Evolutionary conservation across 2,329 filamentous ascomycete genomes (phyloP).

Genomic region (Coniochaeta sp.): DNA sequence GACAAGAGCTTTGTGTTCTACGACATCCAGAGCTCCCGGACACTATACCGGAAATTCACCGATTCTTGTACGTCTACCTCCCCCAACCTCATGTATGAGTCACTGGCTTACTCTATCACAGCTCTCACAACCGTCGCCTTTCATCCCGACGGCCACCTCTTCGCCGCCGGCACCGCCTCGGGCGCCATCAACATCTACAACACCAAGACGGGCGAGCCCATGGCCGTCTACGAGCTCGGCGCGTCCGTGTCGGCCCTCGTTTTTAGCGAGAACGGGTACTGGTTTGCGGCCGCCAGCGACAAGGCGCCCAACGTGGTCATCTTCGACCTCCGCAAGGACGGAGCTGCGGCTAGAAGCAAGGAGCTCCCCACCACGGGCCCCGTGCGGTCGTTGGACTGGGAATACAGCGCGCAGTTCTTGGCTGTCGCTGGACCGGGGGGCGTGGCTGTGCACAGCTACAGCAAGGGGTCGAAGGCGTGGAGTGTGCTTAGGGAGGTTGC

Average conservation of each 20-base stretch:
- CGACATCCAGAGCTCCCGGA: constrained; percentile 61
- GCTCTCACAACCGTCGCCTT: constrained; percentile 73
- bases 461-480: constrained; percentile 83
- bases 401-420: constrained; percentile 91
- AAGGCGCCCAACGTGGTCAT: constrained; percentile 73
- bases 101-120: constrained; percentile 39
- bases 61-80: constrained; percentile 61
- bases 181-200: constrained; percentile 87
- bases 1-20: constrained; percentile 94
- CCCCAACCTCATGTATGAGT: background rate
- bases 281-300: constrained; percentile 79
- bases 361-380: constrained; percentile 72
- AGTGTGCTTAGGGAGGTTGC: constrained; percentile 71
- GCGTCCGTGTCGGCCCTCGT: constrained; percentile 67
- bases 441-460: constrained; percentile 82
- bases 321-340: constrained; percentile 89
- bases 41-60: constrained; percentile 71
- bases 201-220: constrained; percentile 69
- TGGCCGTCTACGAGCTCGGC: constrained; percentile 64
- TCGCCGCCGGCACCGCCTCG: constrained; percentile 73
- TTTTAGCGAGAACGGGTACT: constrained; percentile 96
- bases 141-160: constrained; percentile 93
- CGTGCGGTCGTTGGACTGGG: constrained; percentile 76
- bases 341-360: constrained; percentile 73
- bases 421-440: constrained; percentile 74